Base-by-base conservation (phyloP, 306 rosid species). In the Medicago arabica region DNA sequence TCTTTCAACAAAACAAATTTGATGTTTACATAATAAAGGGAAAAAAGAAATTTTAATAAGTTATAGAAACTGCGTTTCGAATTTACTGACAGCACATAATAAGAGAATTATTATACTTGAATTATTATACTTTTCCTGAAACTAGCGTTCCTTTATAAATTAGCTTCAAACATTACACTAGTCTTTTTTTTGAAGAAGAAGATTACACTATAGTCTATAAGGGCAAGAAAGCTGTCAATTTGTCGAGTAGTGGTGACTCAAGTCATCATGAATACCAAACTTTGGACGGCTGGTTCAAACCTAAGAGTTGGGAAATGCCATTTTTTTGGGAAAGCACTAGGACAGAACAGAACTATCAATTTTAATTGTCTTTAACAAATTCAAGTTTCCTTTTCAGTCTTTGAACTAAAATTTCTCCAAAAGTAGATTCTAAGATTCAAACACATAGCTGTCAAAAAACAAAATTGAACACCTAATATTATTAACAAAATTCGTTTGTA, bases 221-320 rank as follows among this genome's bases (percentile, higher is more conserved):
- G 67, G 31, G 49, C 15, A 16, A 64, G 69, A 64, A 38, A 64
- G 47, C 69, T 16, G 25, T 9, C 49, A 63, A 36, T 23, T 64
- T 64, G 69, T 63, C 69, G 19, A 8, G 47, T 16, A n/a, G 14
- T 10, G 23, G 47, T 64, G 69, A 64, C 69, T 38, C 49, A 16
- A 62, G n/a, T 58, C 58, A 58, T 10, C 5, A 2, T 16, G 15
- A 38, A 63, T 16, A 23, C 69, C 13, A 63, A 63, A 63, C 36
- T 8, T 63, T 8, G 25, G 15, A 63, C 23, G 9, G 38, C 47
- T 36, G 47, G 67, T 61, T 34, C 21, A 61, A 61, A 34, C n/a
- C 44, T 5, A 13, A 1, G 25, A 4, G 8, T 4, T 13, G 38
- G 23, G 8, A 23, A 23, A 15, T 11, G 17, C 34, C 2, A 23